A percentile compares a stretch with the other conserved stretches of the same genome.
Conservation (phyloP, 768 basidiomycete species). For the Mycena metata region DNA sequence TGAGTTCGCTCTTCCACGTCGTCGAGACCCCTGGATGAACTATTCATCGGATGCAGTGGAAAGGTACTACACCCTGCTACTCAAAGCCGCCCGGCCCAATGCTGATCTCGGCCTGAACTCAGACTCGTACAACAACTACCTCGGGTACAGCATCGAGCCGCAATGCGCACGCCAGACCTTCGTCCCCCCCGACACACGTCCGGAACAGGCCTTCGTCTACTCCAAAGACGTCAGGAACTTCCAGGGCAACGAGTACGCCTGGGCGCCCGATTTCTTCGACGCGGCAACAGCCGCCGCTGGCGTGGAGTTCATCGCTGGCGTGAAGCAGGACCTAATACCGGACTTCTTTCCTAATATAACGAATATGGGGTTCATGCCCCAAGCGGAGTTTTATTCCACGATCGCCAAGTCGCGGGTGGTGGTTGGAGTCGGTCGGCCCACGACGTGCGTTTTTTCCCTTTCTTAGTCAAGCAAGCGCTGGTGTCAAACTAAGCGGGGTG, state of each 20-base stretch:
- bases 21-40: constrained; percentile 32
- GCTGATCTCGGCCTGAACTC: constrained; percentile 14
- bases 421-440: constrained; percentile 13
- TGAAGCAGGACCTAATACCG: not conserved
- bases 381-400: constrained; percentile 1
- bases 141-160: constrained; percentile 43
- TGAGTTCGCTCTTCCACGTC: constrained; percentile 14
- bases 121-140: constrained; percentile 23
- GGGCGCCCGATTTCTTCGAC: constrained; percentile 20
- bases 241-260: constrained; percentile 2
- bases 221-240: constrained; percentile 19
- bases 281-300: constrained; percentile 8
- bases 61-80: constrained; percentile 3
- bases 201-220: constrained; percentile 21
- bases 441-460: not conserved
- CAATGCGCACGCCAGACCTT: constrained; percentile 41
- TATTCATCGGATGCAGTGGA: constrained; percentile 46
- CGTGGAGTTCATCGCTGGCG: constrained; percentile 18
- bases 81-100: constrained; percentile 12
- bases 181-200: constrained; percentile 44
- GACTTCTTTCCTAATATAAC: constrained; percentile 20
- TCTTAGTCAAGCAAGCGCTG: not conserved
- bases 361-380: constrained; percentile 20
- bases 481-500: constrained; percentile 8
- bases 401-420: constrained; percentile 22